These are phyloP conservation scores for Aspergillus sparsus DNA, from an alignment of 495 filamentous ascomycete genomes.

Conservation along the genomic window DNA sequence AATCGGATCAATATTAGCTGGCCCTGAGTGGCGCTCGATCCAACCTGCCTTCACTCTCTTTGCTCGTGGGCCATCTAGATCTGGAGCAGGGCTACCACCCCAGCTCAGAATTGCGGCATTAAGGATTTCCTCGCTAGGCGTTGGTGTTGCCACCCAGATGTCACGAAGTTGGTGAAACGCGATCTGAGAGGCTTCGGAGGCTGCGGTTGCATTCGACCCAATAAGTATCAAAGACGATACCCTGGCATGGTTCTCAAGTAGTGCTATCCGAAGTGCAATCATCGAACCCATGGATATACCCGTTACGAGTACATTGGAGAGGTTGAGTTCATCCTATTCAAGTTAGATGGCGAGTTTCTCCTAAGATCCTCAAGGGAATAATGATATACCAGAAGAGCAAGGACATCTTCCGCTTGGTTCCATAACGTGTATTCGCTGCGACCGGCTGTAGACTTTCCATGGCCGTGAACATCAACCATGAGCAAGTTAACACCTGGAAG, in stretches of 20 bases:
- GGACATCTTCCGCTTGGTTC: conserved; percentile 1
- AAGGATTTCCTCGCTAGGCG: conserved; percentile 3
- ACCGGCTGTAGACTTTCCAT: not conserved
- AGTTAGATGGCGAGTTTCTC: not conserved
- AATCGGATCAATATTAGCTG: conserved; percentile 3
- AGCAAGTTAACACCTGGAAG: not conserved
- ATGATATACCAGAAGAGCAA: not conserved
- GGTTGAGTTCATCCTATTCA: conserved; percentile 3
- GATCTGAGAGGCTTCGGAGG: not conserved
- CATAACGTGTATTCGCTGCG: conserved; percentile 2
- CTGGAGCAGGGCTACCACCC: conserved; percentile 1
- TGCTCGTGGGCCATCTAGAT: conserved; percentile 1
- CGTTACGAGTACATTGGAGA: conserved; percentile 1
- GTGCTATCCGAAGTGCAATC: conserved; percentile 1
- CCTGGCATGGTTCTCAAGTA: not conserved
- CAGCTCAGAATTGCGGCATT: conserved; percentile 3
- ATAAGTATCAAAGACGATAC: not conserved
- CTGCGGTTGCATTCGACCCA: not conserved
- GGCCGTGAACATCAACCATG: not conserved
- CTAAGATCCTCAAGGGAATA: not conserved
- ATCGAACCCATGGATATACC: conserved; percentile 8
- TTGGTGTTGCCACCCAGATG: conserved; percentile 6
- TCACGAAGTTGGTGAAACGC: conserved; percentile 1
- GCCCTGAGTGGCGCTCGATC: conserved; percentile 7
- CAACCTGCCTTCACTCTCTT: not conserved